phyloP scores from a whole-genome alignment of 371 early-diverging fungal genomes.

The Fennellomyces sp. region DNA sequence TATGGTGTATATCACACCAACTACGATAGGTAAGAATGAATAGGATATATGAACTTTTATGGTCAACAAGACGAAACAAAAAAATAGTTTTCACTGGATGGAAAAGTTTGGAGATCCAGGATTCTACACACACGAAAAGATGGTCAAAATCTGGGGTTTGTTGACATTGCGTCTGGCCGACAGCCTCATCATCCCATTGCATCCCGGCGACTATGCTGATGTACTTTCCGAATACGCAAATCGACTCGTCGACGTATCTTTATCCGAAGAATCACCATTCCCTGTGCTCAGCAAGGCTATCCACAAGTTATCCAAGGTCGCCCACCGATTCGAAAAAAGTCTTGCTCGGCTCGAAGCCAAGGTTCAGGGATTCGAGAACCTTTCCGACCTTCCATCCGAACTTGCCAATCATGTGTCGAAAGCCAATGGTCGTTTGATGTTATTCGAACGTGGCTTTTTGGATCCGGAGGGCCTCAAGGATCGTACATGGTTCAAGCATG shows the following conservation, averaged over 20 bases:
- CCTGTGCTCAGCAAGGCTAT: constrained; percentile 10
- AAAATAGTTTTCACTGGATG: constrained; percentile 70
- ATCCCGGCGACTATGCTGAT: constrained; percentile 40
- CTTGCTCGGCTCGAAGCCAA: constrained; percentile 4
- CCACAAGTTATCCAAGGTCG: constrained; percentile 10
- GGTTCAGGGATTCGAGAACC: background rate
- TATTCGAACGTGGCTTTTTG: constrained; percentile 59
- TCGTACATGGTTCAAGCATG: constrained; percentile 68
- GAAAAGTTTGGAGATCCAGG: constrained; percentile 65
- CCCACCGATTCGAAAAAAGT: constrained; percentile 13
- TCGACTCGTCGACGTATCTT: constrained; percentile 4
- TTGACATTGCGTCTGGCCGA: constrained; percentile 46
- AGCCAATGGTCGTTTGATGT: constrained; percentile 43
- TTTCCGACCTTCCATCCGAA: constrained; percentile 14
- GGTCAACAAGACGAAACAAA: too few relatives aligned
- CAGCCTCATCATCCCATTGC: constrained; percentile 39
- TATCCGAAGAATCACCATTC: constrained; percentile 14
- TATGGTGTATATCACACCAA: constrained; percentile 64
- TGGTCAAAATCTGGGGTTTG: constrained; percentile 48
- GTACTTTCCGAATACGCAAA: constrained; percentile 22
- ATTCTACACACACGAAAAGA: constrained; percentile 58
- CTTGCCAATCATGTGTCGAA: constrained; percentile 19
- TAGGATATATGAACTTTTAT: too few relatives aligned
- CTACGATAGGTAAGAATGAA: too few relatives aligned
- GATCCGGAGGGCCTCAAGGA: constrained; percentile 59